phyloP scores from a whole-genome alignment of 2,329 filamentous ascomycete genomes.

The Botrytis paeoniae region DNA sequence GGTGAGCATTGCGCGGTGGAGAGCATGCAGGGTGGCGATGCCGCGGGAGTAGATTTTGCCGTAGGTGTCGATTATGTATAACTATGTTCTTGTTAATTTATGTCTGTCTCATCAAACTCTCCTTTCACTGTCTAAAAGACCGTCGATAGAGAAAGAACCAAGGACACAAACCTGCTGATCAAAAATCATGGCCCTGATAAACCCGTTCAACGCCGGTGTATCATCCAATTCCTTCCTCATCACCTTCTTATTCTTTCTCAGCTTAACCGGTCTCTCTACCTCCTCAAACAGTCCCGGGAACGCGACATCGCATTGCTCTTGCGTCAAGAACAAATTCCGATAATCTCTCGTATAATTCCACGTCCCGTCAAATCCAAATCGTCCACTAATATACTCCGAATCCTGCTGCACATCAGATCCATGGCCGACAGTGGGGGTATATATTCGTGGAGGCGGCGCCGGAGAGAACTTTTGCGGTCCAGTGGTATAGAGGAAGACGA shows the following conservation, averaged over 20 bases:
- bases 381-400: not conserved
- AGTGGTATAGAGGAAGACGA: not conserved
- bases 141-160: slow-evolving; percentile 21
- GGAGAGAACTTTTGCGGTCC: not conserved
- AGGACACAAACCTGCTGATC: slow-evolving; percentile 20
- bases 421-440: not conserved
- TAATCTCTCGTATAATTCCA: slow-evolving; percentile 15
- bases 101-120: not conserved
- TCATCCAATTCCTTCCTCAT: slow-evolving; percentile 16
- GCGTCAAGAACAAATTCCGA: slow-evolving; percentile 14
- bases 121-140: no score
- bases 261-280: slow-evolving; percentile 21
- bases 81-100: not conserved
- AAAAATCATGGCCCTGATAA: slow-evolving; percentile 18
- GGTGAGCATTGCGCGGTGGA: slow-evolving; percentile 51
- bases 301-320: slow-evolving; percentile 20
- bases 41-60: slow-evolving; percentile 28
- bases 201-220: slow-evolving; percentile 7
- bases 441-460: not conserved
- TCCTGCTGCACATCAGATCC: not conserved
- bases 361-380: slow-evolving; percentile 11
- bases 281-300: slow-evolving; percentile 24
- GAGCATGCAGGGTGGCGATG: slow-evolving; percentile 48
- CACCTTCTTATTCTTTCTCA: slow-evolving; percentile 9
- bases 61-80: slow-evolving; percentile 14